Base-by-base conservation (phyloP, 169 alveolate genomes). In the Amoebophrya sp. region DNA sequence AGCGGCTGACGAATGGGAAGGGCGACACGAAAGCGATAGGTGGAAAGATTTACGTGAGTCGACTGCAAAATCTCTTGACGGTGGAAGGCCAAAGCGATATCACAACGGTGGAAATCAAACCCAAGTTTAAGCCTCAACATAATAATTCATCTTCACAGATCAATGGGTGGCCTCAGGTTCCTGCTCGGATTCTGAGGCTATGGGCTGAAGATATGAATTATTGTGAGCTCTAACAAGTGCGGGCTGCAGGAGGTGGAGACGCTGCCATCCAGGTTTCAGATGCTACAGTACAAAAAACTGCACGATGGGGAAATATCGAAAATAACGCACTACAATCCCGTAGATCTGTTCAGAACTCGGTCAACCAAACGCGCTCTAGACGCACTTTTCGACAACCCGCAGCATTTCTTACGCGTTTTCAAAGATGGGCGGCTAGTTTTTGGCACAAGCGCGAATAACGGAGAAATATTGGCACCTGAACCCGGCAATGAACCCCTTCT, bases 181-280 rank as follows among this genome's bases (percentile, higher is more conserved):
- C n/a, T n/a, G n/a, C n/a, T n/a, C n/a, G n/a, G n/a, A n/a, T n/a
- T n/a, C n/a, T n/a, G n/a, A n/a, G n/a, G n/a, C n/a, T n/a, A n/a
- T n/a, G n/a, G n/a, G n/a, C n/a, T n/a, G n/a, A n/a, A n/a, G n/a
- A n/a, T n/a, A n/a, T n/a, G n/a, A n/a, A 53, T 23, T 10, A 53
- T 53, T 23, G 76, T 14, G 76, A 53, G 10, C 76, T 14, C 18
- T 29, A 29, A 29, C 12, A 65, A 65, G 83, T 65, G 83, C 83
- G 83, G 83, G 36, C 26, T 65, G 83, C 83, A 65, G 33, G 83
- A 65, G 33, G 26, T 65, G 33, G 83, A 65, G 83, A 65, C 83
- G 83, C 83, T 65, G 83, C 83, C 83, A 36, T 26, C 83, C 33
- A 1, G 83, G 83, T 65, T 65, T 36, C 38, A 65, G 83, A 65